phyloP scores from a whole-genome alignment of 768 basidiomycete species.

The Boletus eberwhitei region DNA sequence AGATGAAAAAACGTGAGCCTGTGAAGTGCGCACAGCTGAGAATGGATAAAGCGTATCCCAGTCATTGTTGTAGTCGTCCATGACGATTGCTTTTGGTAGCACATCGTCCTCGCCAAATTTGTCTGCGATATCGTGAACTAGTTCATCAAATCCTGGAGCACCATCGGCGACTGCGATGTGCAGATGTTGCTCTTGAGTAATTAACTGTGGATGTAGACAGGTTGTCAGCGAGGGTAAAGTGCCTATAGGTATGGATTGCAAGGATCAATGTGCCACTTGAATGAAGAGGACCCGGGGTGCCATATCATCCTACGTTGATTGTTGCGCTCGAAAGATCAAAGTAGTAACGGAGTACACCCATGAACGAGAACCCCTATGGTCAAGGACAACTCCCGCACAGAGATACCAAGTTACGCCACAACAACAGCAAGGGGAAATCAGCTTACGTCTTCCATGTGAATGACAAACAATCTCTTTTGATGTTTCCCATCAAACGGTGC shows the following conservation, averaged over 20 bases:
- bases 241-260: not conserved
- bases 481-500: conserved; percentile 79
- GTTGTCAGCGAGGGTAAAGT: not conserved
- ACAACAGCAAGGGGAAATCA: not conserved
- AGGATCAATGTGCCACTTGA: not conserved
- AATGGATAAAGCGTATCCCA: conserved; percentile 89
- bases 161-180: conserved; percentile 83
- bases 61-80: conserved; percentile 78
- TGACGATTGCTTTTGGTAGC: conserved; percentile 45
- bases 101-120: conserved; percentile 51
- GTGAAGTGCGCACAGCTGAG: conserved; percentile 50
- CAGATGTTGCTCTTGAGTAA: conserved; percentile 65
- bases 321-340: not conserved
- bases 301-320: not conserved
- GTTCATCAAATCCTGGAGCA: conserved; percentile 65
- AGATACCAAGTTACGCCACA: not conserved
- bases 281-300: not conserved
- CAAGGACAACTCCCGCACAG: not conserved
- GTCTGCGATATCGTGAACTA: conserved; percentile 60
- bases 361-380: not conserved
- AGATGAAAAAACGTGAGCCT: not conserved
- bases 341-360: not conserved
- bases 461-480: conserved; percentile 80
- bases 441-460: conserved; percentile 84
- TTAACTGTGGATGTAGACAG: conserved; percentile 46